Evolutionary conservation across 2,329 filamentous ascomycete genomes (phyloP).

Genomic region (Pestalotiopsis sp.): DNA sequence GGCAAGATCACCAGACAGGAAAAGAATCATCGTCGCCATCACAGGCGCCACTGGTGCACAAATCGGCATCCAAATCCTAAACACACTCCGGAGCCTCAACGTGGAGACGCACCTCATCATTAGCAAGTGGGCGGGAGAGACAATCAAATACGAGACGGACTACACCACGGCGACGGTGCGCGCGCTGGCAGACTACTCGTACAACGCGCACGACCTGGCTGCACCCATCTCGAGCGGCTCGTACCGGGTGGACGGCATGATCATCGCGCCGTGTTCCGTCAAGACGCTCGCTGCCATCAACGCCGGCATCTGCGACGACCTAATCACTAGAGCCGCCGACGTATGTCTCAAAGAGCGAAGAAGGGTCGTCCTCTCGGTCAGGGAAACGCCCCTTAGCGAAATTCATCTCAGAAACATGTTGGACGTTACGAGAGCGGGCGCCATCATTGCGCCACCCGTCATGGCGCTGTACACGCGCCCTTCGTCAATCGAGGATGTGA

Average conservation of each 20-base stretch:
- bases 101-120: constrained; percentile 52
- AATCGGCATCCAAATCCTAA: constrained; percentile 43
- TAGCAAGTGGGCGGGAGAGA: constrained; percentile 50
- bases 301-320: constrained; percentile 44
- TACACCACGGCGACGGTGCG: constrained; percentile 37
- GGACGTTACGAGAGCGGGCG: constrained; percentile 36
- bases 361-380: constrained; percentile 39
- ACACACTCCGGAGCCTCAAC: constrained; percentile 41
- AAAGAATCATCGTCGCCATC: constrained; percentile 46
- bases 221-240: constrained; percentile 48
- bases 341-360: constrained; percentile 48
- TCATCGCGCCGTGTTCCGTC: constrained; percentile 50
- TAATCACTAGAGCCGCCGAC: constrained; percentile 47
- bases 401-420: constrained; percentile 51
- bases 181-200: constrained; percentile 38
- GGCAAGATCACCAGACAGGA: constrained; percentile 2
- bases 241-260: constrained; percentile 48
- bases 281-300: constrained; percentile 48
- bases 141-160: constrained; percentile 49
- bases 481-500: constrained; percentile 39
- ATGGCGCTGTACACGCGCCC: constrained; percentile 46
- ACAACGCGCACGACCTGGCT: constrained; percentile 45
- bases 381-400: constrained; percentile 49
- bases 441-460: constrained; percentile 47
- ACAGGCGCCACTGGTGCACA: constrained; percentile 52